These are phyloP conservation scores for Coemansia linderi DNA, from an alignment of 371 early-diverging fungal species.

Conservation along the genomic window DNA sequence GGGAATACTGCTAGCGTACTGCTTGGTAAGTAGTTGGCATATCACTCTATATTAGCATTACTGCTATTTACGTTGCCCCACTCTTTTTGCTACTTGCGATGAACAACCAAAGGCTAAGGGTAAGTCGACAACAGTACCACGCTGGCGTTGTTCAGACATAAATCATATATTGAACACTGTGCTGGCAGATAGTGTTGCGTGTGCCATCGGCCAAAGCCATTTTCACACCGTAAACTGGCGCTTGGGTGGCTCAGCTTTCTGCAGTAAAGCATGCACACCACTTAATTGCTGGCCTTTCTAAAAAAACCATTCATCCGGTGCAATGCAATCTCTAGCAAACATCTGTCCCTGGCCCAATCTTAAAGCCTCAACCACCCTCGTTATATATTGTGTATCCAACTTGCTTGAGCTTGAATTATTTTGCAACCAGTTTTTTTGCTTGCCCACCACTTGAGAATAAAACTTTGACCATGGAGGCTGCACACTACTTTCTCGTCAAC, in stretches of 20 bases:
- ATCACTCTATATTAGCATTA: neutral
- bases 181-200: neutral
- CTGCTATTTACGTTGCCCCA: neutral
- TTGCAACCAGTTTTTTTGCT: neutral
- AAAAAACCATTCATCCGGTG: neutral
- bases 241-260: neutral
- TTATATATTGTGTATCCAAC: neutral
- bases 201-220: neutral
- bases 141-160: neutral
- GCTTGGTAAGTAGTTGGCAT: neutral
- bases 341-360: neutral
- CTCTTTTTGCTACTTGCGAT: neutral
- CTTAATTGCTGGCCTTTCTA: neutral
- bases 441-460: neutral
- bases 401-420: neutral
- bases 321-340: neutral
- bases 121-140: neutral
- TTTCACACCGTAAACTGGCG: neutral
- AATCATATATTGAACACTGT: neutral
- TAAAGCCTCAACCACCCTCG: neutral
- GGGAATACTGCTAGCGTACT: neutral
- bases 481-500: constrained; percentile 25
- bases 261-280: neutral
- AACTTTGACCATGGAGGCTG: constrained; percentile 19
- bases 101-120: neutral